phyloP scores from a whole-genome alignment of 1,139 yeast genomes.

The Kurtzmaniella quercitrusa region DNA sequence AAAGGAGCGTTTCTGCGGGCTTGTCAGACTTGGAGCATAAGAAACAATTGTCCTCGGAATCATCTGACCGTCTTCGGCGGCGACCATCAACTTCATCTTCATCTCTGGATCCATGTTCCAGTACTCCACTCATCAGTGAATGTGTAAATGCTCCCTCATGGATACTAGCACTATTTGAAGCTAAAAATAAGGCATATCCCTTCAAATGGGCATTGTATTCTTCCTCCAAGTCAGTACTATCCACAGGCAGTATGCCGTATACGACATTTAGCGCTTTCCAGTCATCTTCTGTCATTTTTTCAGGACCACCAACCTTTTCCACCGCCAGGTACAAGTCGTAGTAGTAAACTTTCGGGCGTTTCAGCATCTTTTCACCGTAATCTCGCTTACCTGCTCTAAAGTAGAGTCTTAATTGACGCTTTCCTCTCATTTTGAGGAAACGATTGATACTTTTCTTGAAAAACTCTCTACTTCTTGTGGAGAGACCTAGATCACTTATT shows the following conservation, averaged over 20 bases:
- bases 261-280: slow-evolving; percentile 34
- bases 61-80: slow-evolving; percentile 21
- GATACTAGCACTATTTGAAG: slow-evolving; percentile 5
- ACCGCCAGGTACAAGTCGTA: slow-evolving; percentile 56
- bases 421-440: slow-evolving; percentile 45
- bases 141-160: not conserved
- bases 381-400: slow-evolving; percentile 13
- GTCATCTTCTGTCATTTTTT: slow-evolving; percentile 17
- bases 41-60: slow-evolving; percentile 43
- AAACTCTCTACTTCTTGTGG: slow-evolving; percentile 58
- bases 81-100: slow-evolving; percentile 5
- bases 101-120: not conserved
- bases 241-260: slow-evolving; percentile 20
- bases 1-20: slow-evolving; percentile 51
- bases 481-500: slow-evolving; percentile 58
- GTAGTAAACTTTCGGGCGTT: slow-evolving; percentile 28
- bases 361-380: slow-evolving; percentile 3
- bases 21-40: slow-evolving; percentile 50
- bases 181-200: slow-evolving; percentile 44
- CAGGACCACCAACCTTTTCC: slow-evolving; percentile 23
- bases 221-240: slow-evolving; percentile 17
- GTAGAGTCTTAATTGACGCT: slow-evolving; percentile 22
- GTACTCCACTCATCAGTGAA: not conserved
- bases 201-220: slow-evolving; percentile 34
- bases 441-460: slow-evolving; percentile 59